phyloP scores from a whole-genome alignment of 768 basidiomycete genomes.

The Xerocomellus chrysenteron region DNA sequence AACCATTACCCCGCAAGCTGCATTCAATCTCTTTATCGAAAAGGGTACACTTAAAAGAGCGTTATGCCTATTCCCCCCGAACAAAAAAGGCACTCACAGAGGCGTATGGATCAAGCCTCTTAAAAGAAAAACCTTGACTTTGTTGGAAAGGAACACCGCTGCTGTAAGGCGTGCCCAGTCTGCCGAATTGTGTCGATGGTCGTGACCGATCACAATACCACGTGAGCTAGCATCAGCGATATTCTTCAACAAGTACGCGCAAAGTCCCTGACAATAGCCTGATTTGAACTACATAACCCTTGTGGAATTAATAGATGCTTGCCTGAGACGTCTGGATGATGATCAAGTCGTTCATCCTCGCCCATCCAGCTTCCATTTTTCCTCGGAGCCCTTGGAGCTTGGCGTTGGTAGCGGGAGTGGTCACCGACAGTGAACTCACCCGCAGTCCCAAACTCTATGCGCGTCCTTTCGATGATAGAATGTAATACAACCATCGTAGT shows the following conservation, averaged over 20 bases:
- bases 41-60: slow-evolving; percentile 69
- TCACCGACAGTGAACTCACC: slow-evolving; percentile 41
- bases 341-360: slow-evolving; percentile 89
- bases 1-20: slow-evolving; percentile 88
- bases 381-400: slow-evolving; percentile 62
- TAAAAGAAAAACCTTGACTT: slow-evolving; percentile 68
- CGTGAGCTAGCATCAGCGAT: slow-evolving; percentile 52
- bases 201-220: slow-evolving; percentile 83
- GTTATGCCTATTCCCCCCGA: neutral
- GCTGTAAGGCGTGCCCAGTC: slow-evolving; percentile 78
- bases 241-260: slow-evolving; percentile 61
- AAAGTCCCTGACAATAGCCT: slow-evolving; percentile 57
- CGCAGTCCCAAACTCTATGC: slow-evolving; percentile 88
- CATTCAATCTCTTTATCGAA: slow-evolving; percentile 59
- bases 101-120: slow-evolving; percentile 78
- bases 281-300: neutral
- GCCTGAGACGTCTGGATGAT: slow-evolving; percentile 83
- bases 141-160: slow-evolving; percentile 60
- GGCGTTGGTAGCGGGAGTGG: neutral
- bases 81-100: slow-evolving; percentile 44
- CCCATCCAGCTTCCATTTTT: slow-evolving; percentile 85
- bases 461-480: slow-evolving; percentile 39
- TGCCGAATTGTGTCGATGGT: slow-evolving; percentile 80
- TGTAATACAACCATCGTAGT: neutral
- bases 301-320: neutral